phyloP scores from a whole-genome alignment of 2,329 filamentous ascomycete genomes.

The Talaromyces sp. region DNA sequence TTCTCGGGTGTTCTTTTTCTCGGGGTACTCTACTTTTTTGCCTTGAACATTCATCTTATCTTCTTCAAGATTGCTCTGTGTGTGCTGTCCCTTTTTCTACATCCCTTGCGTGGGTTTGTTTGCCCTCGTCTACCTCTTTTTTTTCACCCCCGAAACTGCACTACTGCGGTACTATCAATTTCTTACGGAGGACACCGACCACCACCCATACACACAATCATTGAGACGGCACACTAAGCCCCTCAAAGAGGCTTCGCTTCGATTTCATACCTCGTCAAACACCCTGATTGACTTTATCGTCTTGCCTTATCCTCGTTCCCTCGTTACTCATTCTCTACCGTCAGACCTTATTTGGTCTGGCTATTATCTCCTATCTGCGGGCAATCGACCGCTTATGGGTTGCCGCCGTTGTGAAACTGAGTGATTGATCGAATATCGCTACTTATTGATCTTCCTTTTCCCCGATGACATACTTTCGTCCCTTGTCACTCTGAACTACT shows the following conservation, averaged over 20 bases:
- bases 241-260: neutral
- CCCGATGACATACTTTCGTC: neutral
- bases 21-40: neutral
- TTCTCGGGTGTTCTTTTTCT: neutral
- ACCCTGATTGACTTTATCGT: neutral
- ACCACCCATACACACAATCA: neutral
- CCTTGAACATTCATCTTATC: neutral
- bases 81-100: neutral
- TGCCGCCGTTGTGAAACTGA: neutral
- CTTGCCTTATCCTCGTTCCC: neutral
- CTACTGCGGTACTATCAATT: constrained; percentile 9
- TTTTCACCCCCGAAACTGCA: constrained; percentile 1
- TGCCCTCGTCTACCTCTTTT: neutral
- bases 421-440: neutral
- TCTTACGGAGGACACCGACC: neutral
- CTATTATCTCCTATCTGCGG: neutral
- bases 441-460: neutral
- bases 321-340: neutral
- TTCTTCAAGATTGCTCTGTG: neutral
- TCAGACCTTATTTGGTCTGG: neutral
- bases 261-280: neutral
- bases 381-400: neutral
- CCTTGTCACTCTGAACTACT: neutral
- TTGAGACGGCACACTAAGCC: neutral
- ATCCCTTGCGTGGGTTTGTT: constrained; percentile 8